Conservation (phyloP, 805 yeast genomes). For the Candida verbasci region DNA sequence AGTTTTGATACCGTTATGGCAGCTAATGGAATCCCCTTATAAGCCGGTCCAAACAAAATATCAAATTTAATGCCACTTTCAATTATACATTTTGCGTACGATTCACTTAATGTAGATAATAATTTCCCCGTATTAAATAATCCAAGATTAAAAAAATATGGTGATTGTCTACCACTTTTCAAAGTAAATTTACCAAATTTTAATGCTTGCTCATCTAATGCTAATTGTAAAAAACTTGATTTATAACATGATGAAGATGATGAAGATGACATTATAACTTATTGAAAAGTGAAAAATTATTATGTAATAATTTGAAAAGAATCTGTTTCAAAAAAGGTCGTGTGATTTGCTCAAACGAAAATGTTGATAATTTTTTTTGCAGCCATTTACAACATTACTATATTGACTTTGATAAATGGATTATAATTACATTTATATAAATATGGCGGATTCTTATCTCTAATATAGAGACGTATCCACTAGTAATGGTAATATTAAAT, state of each 20-base stretch:
- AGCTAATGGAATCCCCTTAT: conserved; percentile 94
- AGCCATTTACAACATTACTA: too few relatives aligned
- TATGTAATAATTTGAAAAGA: background rate
- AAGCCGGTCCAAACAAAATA: conserved; percentile 94
- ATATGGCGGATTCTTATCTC: too few relatives aligned
- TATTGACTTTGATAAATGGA: too few relatives aligned
- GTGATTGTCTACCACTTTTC: conserved; percentile 91
- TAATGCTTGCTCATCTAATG: conserved; percentile 77
- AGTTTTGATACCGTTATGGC: conserved; percentile 90
- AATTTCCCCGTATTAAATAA: conserved; percentile 76
- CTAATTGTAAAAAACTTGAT: conserved; percentile 70
- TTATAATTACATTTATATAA: too few relatives aligned
- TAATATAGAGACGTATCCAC: too few relatives aligned
- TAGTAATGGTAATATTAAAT: too few relatives aligned
- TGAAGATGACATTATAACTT: conserved; percentile 8
- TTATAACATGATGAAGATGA: conserved; percentile 40
- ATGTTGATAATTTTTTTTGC: too few relatives aligned
- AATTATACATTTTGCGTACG: conserved; percentile 86
- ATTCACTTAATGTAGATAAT: conserved; percentile 74
- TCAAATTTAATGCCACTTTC: conserved; percentile 81
- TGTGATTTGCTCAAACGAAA: too few relatives aligned
- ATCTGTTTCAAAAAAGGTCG: too few relatives aligned
- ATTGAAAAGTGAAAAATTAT: background rate
- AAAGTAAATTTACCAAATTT: conserved; percentile 86
- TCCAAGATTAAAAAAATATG: conserved; percentile 95